Evolutionary conservation across 768 basidiomycete genomes (phyloP).

Genomic region (Pholiota molesta): DNA sequence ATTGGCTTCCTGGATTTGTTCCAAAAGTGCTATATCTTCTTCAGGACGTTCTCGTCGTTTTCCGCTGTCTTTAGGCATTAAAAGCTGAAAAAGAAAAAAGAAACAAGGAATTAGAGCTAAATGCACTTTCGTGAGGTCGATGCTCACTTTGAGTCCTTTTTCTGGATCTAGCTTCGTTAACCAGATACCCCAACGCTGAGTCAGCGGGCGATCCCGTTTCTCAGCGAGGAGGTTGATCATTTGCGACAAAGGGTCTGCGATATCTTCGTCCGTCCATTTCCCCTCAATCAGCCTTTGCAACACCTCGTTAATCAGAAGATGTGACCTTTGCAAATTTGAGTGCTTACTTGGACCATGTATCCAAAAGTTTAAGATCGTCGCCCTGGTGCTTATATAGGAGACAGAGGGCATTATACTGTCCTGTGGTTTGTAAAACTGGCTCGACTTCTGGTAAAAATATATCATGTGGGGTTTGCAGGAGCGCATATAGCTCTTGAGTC

Average conservation of each 20-base stretch:
- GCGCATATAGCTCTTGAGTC: constrained; percentile 59
- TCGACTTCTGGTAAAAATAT: constrained; percentile 68
- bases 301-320: neutral
- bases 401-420: constrained; percentile 64
- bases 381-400: constrained; percentile 60
- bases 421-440: constrained; percentile 47
- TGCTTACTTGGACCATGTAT: constrained; percentile 67
- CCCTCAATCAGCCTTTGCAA: constrained; percentile 63
- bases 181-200: constrained; percentile 83
- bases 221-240: constrained; percentile 60
- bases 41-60: constrained; percentile 61
- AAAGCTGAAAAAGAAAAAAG: constrained; percentile 44
- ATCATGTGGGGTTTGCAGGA: constrained; percentile 58
- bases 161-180: constrained; percentile 69
- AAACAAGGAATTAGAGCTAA: neutral
- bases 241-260: constrained; percentile 63
- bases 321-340: constrained; percentile 15
- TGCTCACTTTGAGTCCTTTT: constrained; percentile 66
- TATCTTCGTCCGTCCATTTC: constrained; percentile 62
- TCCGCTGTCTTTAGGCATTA: constrained; percentile 55
- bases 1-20: constrained; percentile 59
- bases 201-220: constrained; percentile 60
- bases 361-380: constrained; percentile 63
- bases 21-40: constrained; percentile 62
- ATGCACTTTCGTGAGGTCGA: neutral